Evolutionary conservation across 352 stramenopile genomes (phyloP).

Genomic region (Pythium sukuiense): DNA sequence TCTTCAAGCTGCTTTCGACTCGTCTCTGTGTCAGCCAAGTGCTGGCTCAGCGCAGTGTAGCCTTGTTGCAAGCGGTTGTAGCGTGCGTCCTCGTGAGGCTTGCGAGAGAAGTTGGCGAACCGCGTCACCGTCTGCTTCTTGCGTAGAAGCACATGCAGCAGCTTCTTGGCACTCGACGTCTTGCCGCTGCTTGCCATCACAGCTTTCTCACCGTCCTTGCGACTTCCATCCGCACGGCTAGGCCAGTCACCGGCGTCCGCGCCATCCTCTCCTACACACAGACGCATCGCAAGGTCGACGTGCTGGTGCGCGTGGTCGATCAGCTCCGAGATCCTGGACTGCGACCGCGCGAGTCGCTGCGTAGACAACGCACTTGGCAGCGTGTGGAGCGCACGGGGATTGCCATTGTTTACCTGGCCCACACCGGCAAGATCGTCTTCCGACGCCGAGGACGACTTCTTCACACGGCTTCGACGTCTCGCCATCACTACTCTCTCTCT

Average conservation of each 20-base stretch:
- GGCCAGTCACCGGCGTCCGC: slow-evolving; percentile 16
- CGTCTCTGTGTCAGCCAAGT: slow-evolving; percentile 31
- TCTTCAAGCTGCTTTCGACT: slow-evolving; percentile 30
- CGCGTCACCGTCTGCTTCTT: slow-evolving; percentile 29
- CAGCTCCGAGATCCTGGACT: slow-evolving; percentile 29
- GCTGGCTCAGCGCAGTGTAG: slow-evolving; percentile 29
- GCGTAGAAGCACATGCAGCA: slow-evolving; percentile 22
- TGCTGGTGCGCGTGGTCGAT: slow-evolving; percentile 37
- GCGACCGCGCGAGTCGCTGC: slow-evolving; percentile 19
- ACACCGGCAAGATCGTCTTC: background rate
- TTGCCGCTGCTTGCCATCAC: background rate
- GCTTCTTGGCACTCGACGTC: background rate
- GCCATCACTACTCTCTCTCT: background rate
- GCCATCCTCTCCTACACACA: slow-evolving; percentile 13
- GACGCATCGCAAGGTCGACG: slow-evolving; percentile 25
- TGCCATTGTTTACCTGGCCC: background rate
- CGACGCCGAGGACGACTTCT: slow-evolving; percentile 4
- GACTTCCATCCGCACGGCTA: background rate
- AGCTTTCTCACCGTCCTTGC: background rate
- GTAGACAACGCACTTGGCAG: slow-evolving; percentile 20
- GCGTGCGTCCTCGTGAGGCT: slow-evolving; percentile 26
- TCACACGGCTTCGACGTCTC: slow-evolving; percentile 16
- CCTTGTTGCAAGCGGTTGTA: slow-evolving; percentile 40
- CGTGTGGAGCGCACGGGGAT: slow-evolving; percentile 12
- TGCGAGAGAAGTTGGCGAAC: slow-evolving; percentile 1